Conservation (phyloP, 2,329 filamentous ascomycete genomes). For the Pezicula rhizophila region DNA sequence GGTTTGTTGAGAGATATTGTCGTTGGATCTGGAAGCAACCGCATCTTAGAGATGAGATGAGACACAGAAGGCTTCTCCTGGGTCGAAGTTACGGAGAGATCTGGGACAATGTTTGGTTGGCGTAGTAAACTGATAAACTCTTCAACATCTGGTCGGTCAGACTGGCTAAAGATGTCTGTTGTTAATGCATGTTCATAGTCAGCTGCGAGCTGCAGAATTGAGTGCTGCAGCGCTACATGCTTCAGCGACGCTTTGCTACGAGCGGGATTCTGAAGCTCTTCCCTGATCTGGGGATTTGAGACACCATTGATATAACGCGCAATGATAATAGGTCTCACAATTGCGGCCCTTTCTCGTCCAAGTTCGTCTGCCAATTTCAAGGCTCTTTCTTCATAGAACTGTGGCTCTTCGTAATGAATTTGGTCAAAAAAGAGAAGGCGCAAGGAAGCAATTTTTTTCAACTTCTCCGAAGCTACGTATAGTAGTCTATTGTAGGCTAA, state of each 20-base stretch:
- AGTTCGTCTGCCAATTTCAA: slow-evolving; percentile 33
- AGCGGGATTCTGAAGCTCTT: slow-evolving; percentile 27
- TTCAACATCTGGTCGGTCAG: slow-evolving; percentile 32
- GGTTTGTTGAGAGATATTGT: slow-evolving; percentile 43
- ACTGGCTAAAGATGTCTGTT: slow-evolving; percentile 38
- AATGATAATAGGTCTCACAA: slow-evolving; percentile 27
- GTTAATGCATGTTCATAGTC: slow-evolving; percentile 50
- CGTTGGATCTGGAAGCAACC: slow-evolving; percentile 30
- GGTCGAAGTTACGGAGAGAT: slow-evolving; percentile 22
- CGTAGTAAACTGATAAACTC: slow-evolving; percentile 47
- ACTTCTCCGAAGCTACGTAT: slow-evolving; percentile 37
- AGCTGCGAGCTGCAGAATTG: slow-evolving; percentile 47
- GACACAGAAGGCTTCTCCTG: slow-evolving; percentile 3
- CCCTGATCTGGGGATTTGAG: slow-evolving; percentile 37
- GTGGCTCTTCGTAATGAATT: slow-evolving; percentile 43
- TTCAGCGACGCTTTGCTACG: slow-evolving; percentile 28
- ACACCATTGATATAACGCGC: slow-evolving; percentile 49
- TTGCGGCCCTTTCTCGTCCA: slow-evolving; percentile 11
- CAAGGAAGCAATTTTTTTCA: slow-evolving; percentile 47
- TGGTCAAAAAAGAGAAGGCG: slow-evolving; percentile 50
- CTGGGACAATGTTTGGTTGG: slow-evolving; percentile 14
- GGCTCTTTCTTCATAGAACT: slow-evolving; percentile 42
- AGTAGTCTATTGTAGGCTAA: slow-evolving; percentile 48
- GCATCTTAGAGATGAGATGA: slow-evolving; percentile 17
- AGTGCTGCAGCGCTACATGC: slow-evolving; percentile 36